Conservation (phyloP, 768 basidiomycete genomes). For the Kwoniella mangroviensis region DNA sequence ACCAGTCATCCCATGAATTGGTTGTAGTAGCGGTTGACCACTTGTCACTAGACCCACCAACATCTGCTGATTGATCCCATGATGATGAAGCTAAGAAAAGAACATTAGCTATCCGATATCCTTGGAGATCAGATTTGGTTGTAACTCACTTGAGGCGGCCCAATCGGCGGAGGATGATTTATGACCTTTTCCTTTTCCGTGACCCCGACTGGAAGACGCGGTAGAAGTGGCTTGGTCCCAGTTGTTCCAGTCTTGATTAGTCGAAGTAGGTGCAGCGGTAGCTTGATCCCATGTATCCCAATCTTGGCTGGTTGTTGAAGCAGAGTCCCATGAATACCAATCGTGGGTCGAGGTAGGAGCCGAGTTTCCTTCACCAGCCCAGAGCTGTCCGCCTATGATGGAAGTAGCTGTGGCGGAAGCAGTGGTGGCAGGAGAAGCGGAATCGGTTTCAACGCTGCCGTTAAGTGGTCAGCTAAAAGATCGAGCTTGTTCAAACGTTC, state of each 20-base stretch:
- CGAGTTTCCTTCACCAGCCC: slow-evolving; percentile 11
- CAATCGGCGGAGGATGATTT: slow-evolving; percentile 11
- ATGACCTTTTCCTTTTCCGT: slow-evolving; percentile 6
- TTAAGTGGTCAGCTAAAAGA: neutral
- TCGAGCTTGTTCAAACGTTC: neutral
- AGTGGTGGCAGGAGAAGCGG: slow-evolving; percentile 3
- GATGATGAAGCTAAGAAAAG: neutral
- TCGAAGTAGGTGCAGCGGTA: neutral
- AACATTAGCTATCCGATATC: neutral
- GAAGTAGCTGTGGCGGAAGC: slow-evolving; percentile 9
- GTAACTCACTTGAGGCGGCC: slow-evolving; percentile 1
- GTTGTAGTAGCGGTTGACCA: slow-evolving; percentile 2
- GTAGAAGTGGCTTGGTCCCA: slow-evolving; percentile 9
- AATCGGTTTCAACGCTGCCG: neutral
- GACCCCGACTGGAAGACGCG: slow-evolving; percentile 1
- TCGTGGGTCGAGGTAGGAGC: neutral
- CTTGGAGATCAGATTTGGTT: neutral
- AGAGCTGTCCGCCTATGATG: slow-evolving; percentile 19
- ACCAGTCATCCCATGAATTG: neutral
- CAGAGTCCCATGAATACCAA: neutral
- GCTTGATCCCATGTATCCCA: neutral
- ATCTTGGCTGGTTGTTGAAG: neutral
- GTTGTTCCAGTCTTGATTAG: slow-evolving; percentile 11
- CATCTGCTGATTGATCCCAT: slow-evolving; percentile 8
- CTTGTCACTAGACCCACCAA: neutral